Base-by-base conservation (phyloP, 331 rosid genomes). In the Cydonia oblonga region DNA sequence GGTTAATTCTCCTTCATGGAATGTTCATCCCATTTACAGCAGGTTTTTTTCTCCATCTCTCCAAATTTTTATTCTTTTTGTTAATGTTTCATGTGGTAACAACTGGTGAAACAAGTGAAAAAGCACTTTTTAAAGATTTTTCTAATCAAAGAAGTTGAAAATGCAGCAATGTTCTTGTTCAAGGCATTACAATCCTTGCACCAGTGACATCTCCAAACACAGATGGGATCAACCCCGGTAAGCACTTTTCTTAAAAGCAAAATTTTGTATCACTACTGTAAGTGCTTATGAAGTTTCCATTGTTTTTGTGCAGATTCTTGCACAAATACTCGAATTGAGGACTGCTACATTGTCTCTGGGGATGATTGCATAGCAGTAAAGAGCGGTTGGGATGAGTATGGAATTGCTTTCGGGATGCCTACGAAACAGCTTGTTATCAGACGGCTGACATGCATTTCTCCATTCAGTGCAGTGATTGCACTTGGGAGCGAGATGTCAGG, bases 291-390 rank as follows among this genome's bases (percentile, higher is more conserved):
- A 33, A 32, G 4, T 49, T 49, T 22, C 22, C 56, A 51, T 51
- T 51, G 56, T 51, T 23, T 29, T 56, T 44, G 53, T 73, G 68
- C 81, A 89, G 96, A 92, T 70, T 92, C 97, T 25, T 92, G 97
- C 86, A 87, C 92, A 25, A 89, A 92, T 76, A 89, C 89, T 2
- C 57, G 84, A 58, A 92, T 89, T 40, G 96, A 92, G 79, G 96
- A 89, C 78, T 92, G 93, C 73, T 92, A 87, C 65, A 89, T 92
- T 42, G 97, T 92, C 28, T 92, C 97, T 0, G 97, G 96, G 72
- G 97, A 92, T 33, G 97, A 92, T 51, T 92, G 97, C 70, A 87
- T 92, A 58, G 96, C 97, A 1, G 96, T 92, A 42, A 92, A 92
- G 86, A 89, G 97, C 52, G 96, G 96, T 14, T 90, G 93, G 93